Evolutionary conservation across 148 eudicot genomes (phyloP), one percentile per base, ranked within the genome.

Genomic region (Selenicereus undatus): DNA sequence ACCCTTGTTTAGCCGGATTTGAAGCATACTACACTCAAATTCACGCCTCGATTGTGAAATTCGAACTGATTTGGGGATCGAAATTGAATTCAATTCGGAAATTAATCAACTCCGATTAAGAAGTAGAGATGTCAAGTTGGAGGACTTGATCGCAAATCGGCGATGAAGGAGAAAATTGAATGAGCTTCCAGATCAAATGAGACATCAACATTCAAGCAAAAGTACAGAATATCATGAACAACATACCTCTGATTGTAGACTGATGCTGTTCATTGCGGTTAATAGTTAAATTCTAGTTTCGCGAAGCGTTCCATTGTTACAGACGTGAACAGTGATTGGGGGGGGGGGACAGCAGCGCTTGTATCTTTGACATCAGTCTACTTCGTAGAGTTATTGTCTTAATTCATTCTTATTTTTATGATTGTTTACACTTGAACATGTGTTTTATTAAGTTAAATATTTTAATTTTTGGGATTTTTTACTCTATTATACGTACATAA

Each of bases 1-100:
- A 80, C 87, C 87, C 78, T 88, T 92, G 76, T 88, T 91, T 30
- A 93, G 92, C 71, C 93, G 88, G 54, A 96, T 96, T 87, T 93
- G 99, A 85, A 95, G 97, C 99, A 96, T 96, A 66, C 71, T 66
- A 66, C 71, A 11, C 5, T 66, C 71, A 66, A 26, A 66, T 66
- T 66, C 30, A 64, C n/a, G 9, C 11, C 68, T 64, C 11, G 27
- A 62, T n/a, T n/a, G 12, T 64, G 29, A 64, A 10, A 64, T 64
- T n/a, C 29, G 13, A 64, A 64, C 68, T 24, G 29, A 64, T 22
- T 64, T 24, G 18, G 29, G 27, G 13, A 3, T 56, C n/a, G 1
- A n/a, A 64, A 64, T n/a, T 10, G 68, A 64, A 64, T 64, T 27
- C n/a, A 64, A n/a, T 22, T 64, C 29, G 68, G 29, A 22, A 24